Evolutionary conservation across 1,284 basidiomycete species (phyloP).

Genomic region (Fomitopsis palustris): DNA sequence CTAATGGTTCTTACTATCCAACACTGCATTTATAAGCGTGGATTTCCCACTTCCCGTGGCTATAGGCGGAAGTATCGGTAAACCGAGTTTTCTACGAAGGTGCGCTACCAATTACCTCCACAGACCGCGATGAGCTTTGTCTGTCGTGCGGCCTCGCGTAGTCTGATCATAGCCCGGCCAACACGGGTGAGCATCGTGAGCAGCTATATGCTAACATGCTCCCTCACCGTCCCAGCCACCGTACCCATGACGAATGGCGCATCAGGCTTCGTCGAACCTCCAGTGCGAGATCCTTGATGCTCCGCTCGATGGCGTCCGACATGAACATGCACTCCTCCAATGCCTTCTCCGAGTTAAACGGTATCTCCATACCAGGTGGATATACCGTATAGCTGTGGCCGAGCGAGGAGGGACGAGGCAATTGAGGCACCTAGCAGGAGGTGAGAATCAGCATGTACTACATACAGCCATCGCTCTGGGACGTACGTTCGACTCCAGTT

Average conservation of each 20-base stretch:
- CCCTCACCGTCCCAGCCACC: background rate
- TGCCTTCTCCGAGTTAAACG: background rate
- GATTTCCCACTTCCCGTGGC: background rate
- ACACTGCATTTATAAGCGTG: background rate
- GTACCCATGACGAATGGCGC: background rate
- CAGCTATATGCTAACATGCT: background rate
- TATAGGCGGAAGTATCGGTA: background rate
- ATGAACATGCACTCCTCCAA: background rate
- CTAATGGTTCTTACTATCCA: background rate
- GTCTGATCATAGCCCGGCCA: background rate
- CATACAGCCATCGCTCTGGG: too few species aligned
- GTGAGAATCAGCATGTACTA: too few species aligned
- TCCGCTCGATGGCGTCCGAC: background rate
- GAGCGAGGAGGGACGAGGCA: background rate
- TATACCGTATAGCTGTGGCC: background rate
- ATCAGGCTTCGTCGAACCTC: background rate
- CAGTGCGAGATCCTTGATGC: background rate
- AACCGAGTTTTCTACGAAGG: background rate
- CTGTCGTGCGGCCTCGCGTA: background rate
- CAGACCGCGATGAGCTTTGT: background rate
- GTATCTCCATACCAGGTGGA: background rate
- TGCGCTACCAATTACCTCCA: background rate
- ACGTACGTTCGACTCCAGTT: too few species aligned
- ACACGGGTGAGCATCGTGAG: background rate
- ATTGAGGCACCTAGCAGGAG: too few species aligned